Conservation (phyloP, 2,329 filamentous ascomycete species). For the Emericellopsis cladophorae region DNA sequence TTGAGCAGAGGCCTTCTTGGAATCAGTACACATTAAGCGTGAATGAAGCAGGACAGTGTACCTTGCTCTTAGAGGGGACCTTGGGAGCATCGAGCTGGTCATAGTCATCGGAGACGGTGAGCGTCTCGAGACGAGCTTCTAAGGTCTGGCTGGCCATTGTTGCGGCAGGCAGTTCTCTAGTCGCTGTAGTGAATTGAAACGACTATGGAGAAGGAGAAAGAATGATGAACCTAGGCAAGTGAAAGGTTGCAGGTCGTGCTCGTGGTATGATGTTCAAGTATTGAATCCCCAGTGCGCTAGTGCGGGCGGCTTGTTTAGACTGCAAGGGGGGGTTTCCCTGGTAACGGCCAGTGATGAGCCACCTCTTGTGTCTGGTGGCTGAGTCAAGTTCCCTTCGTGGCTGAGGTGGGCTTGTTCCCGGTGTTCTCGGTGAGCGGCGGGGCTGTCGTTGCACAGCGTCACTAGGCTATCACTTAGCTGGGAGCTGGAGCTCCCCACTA, state of each 20-base stretch:
- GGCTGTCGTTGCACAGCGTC: neutral
- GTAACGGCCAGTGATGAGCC: too few species aligned
- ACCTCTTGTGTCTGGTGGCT: too few species aligned
- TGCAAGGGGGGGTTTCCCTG: too few species aligned
- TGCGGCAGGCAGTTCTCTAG: neutral
- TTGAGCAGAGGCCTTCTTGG: neutral
- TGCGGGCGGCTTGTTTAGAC: too few species aligned
- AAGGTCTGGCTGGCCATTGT: slow-evolving; percentile 63
- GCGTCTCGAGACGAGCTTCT: slow-evolving; percentile 79
- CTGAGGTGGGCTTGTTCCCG: neutral
- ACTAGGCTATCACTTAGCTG: neutral
- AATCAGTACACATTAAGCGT: neutral
- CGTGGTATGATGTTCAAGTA: too few species aligned
- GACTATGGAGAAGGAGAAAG: too few species aligned
- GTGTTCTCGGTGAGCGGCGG: neutral
- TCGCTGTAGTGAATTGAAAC: too few species aligned
- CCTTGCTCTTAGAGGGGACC: slow-evolving; percentile 63
- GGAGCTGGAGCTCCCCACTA: neutral
- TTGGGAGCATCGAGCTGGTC: slow-evolving; percentile 28
- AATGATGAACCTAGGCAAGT: too few species aligned
- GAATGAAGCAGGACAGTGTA: slow-evolving; percentile 17
- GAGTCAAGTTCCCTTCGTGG: too few species aligned
- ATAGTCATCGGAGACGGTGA: slow-evolving; percentile 85
- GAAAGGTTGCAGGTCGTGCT: too few species aligned
- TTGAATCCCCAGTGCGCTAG: too few species aligned